These are phyloP conservation scores for Breynia disticha DNA, from an alignment of 441 rosid genomes.

Conservation along the genomic window DNA sequence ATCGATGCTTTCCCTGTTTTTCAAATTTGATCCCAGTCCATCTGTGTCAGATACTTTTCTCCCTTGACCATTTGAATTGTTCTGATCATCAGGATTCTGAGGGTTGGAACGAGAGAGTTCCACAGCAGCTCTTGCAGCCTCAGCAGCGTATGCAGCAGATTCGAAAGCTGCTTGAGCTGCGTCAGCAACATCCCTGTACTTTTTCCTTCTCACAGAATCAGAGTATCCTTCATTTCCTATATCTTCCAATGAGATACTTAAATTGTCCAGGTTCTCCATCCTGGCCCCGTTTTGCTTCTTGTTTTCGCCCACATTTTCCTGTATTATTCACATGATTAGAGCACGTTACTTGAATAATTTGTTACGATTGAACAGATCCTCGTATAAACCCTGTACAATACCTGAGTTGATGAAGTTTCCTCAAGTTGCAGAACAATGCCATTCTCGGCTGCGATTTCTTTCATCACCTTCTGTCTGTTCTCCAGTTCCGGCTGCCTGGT, in stretches of 20 bases:
- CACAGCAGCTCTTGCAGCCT: constrained; percentile 87
- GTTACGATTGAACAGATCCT: neutral
- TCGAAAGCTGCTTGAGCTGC: constrained; percentile 96
- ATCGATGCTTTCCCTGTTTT: constrained; percentile 7
- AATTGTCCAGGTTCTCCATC: constrained; percentile 2
- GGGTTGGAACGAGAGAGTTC: constrained; percentile 67
- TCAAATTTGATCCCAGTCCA: constrained; percentile 11
- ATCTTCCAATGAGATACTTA: constrained; percentile 9
- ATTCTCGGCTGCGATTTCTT: constrained; percentile 66
- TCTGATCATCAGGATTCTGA: constrained; percentile 33
- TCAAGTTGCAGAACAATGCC: constrained; percentile 47
- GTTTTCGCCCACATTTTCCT: constrained; percentile 28
- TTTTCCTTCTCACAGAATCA: constrained; percentile 46
- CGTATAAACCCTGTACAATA: constrained; percentile 23
- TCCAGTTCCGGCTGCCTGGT: constrained; percentile 62
- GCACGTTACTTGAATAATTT: neutral
- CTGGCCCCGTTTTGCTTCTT: constrained; percentile 20
- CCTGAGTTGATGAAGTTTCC: constrained; percentile 32
- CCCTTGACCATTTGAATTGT: constrained; percentile 13
- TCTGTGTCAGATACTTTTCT: constrained; percentile 9
- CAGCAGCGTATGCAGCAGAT: constrained; percentile 87
- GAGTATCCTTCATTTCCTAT: constrained; percentile 23
- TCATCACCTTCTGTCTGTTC: constrained; percentile 46
- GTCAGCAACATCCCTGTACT: constrained; percentile 83
- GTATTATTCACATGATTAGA: constrained; percentile 17